Percentiles rank a stretch among this genome's conserved stretches.
Conservation (phyloP, 1,284 basidiomycete genomes). For the Xerocomus alliaceus region DNA sequence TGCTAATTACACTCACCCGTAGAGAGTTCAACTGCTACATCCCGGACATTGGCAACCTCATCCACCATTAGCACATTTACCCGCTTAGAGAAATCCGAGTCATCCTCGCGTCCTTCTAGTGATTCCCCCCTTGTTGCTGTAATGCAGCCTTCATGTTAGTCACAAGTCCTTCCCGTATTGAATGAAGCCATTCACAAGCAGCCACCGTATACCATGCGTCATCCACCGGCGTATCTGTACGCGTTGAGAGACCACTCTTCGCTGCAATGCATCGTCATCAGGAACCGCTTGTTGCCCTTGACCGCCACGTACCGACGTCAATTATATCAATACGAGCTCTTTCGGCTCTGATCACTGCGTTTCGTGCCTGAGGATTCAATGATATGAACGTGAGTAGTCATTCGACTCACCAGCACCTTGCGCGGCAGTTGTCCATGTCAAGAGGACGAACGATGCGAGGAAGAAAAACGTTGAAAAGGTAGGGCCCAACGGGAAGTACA, state of each 20-base stretch:
- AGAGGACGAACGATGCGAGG: not conserved
- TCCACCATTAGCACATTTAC: not conserved
- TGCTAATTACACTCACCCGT: constrained; percentile 3
- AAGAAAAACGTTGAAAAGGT: not conserved
- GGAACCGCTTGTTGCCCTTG: not conserved
- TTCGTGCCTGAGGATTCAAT: not conserved
- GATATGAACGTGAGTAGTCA: not conserved
- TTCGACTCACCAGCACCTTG: constrained; percentile 23
- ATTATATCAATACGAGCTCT: not conserved
- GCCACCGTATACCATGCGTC: not conserved
- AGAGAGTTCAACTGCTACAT: not conserved
- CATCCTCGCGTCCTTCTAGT: not conserved
- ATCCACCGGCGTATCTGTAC: not conserved
- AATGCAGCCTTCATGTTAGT: not conserved
- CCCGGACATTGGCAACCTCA: not conserved
- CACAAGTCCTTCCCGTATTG: not conserved
- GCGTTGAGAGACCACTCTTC: not conserved
- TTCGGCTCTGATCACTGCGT: constrained; percentile 11
- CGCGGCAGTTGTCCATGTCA: constrained; percentile 10
- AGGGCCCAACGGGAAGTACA: constrained; percentile 4
- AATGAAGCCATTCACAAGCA: not conserved
- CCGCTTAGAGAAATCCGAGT: not conserved
- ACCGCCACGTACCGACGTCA: constrained; percentile 8
- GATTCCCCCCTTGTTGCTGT: not conserved
- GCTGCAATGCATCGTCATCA: not conserved